These are phyloP conservation scores for Hypoxylon intermedium DNA, from an alignment of 495 filamentous ascomycete genomes.

Conservation along the genomic window DNA sequence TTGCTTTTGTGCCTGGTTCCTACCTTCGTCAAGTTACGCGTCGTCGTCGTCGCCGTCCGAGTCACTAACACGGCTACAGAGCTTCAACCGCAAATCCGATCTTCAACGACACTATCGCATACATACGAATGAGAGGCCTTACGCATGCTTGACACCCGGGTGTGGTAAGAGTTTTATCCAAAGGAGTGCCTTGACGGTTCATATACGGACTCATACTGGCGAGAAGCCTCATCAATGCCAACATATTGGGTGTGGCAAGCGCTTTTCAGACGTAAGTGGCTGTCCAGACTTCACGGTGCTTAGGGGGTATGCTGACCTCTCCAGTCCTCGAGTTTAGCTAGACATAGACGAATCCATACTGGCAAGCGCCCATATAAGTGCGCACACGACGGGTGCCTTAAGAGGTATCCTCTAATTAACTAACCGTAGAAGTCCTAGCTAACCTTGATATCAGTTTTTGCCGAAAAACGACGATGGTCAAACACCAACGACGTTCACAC, in stretches of 20 bases:
- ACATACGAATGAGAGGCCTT: conserved; percentile 88
- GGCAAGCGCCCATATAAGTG: conserved; percentile 87
- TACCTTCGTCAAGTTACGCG: not conserved
- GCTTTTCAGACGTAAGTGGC: conserved; percentile 81
- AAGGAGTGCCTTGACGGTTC: conserved; percentile 84
- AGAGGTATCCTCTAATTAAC: conserved; percentile 64
- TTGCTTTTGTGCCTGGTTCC: not conserved
- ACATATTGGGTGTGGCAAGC: conserved; percentile 78
- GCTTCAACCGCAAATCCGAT: conserved; percentile 93
- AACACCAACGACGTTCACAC: conserved; percentile 76
- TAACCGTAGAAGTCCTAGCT: conserved; percentile 1
- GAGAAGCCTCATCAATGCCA: conserved; percentile 89
- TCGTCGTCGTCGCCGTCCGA: conserved; percentile 4
- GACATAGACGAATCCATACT: conserved; percentile 86
- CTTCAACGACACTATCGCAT: conserved; percentile 87
- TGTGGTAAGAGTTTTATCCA: conserved; percentile 93
- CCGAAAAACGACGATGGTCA: conserved; percentile 87
- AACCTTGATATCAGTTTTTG: conserved; percentile 69
- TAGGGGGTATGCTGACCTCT: conserved; percentile 47
- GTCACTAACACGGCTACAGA: conserved; percentile 57
- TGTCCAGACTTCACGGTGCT: not conserved
- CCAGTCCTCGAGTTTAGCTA: conserved; percentile 85
- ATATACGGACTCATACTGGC: conserved; percentile 85
- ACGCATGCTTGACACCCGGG: conserved; percentile 69
- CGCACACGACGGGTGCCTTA: conserved; percentile 75